A percentile compares a stretch with the other conserved stretches of the same genome.
phyloP scores from a whole-genome alignment of 208 protist species.

The Wallacemonas sp. region DNA sequence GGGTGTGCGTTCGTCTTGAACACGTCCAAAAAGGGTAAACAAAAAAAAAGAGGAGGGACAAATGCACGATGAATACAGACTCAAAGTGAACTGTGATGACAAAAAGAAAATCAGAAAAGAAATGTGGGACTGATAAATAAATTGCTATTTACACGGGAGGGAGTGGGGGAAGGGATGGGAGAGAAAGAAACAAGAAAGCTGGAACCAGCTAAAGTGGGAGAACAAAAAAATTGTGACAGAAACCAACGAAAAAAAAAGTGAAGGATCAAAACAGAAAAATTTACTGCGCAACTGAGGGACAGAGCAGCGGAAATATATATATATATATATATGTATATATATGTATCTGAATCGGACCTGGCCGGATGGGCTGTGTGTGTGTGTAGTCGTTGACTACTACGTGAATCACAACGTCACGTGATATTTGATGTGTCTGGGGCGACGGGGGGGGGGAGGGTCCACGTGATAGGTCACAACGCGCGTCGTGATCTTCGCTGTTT shows the following conservation, averaged over 20 bases:
- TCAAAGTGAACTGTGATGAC: neutral
- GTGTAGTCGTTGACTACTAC: too few relatives aligned
- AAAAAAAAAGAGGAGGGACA: constrained; percentile 15
- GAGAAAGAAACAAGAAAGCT: neutral
- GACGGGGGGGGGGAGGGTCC: too few relatives aligned
- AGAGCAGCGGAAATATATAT: neutral
- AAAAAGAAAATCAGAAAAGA: constrained; percentile 6
- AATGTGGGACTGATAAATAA: neutral
- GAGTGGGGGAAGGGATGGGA: neutral
- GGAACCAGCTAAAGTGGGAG: neutral
- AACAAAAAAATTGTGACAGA: constrained; percentile 5
- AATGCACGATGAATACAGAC: neutral
- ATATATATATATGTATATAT: constrained; percentile 2
- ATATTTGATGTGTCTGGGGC: too few relatives aligned
- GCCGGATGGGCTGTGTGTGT: too few relatives aligned
- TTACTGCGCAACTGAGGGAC: neutral
- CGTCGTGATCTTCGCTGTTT: too few relatives aligned
- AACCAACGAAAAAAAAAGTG: constrained; percentile 19
- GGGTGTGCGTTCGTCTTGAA: neutral
- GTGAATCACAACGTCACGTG: too few relatives aligned
- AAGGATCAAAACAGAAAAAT: neutral
- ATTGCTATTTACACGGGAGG: neutral
- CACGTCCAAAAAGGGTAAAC: neutral
- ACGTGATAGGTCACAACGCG: too few relatives aligned
- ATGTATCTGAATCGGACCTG: too few relatives aligned